Conservation (phyloP, 192 early-diverging fungal genomes). For the Entomortierella parvispora region DNA sequence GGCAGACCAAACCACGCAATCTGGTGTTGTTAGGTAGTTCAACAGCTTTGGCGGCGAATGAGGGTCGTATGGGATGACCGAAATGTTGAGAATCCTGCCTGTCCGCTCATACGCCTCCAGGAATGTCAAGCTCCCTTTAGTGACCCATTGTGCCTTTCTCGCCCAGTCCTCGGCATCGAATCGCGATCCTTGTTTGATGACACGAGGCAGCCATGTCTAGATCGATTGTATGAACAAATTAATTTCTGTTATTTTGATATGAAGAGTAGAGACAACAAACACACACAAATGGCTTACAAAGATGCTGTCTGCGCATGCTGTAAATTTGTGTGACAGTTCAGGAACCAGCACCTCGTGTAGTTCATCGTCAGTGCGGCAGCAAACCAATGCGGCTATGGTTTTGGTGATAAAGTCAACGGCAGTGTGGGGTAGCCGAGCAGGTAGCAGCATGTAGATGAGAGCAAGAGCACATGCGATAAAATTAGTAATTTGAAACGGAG, state of each 20-base stretch:
- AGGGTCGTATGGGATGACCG: conserved; percentile 78
- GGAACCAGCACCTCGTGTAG: conserved; percentile 66
- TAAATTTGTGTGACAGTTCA: conserved; percentile 60
- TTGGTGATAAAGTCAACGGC: background rate
- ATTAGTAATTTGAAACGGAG: conserved; percentile 32
- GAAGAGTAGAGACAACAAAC: background rate
- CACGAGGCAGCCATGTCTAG: conserved; percentile 53
- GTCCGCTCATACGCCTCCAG: conserved; percentile 90
- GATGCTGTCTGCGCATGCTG: conserved; percentile 60
- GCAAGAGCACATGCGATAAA: conserved; percentile 7
- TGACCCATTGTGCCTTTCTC: conserved; percentile 71
- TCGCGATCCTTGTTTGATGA: conserved; percentile 56
- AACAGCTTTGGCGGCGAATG: conserved; percentile 83
- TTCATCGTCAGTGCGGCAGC: conserved; percentile 75
- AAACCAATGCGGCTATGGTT: conserved; percentile 67
- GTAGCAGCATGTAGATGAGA: conserved; percentile 6
- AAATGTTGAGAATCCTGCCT: conserved; percentile 87
- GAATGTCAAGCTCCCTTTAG: conserved; percentile 86
- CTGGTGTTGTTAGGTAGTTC: conserved; percentile 88
- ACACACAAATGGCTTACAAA: conserved; percentile 2
- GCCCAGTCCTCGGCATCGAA: conserved; percentile 75
- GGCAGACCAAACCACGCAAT: conserved; percentile 90
- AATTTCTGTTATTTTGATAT: no score
- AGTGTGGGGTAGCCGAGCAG: background rate
- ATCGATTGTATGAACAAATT: background rate